Evolutionary conservation across 176 grass and related monocot species (phyloP), one percentile per base, ranked within the genome.

Genomic region (Saccharum spontaneum): DNA sequence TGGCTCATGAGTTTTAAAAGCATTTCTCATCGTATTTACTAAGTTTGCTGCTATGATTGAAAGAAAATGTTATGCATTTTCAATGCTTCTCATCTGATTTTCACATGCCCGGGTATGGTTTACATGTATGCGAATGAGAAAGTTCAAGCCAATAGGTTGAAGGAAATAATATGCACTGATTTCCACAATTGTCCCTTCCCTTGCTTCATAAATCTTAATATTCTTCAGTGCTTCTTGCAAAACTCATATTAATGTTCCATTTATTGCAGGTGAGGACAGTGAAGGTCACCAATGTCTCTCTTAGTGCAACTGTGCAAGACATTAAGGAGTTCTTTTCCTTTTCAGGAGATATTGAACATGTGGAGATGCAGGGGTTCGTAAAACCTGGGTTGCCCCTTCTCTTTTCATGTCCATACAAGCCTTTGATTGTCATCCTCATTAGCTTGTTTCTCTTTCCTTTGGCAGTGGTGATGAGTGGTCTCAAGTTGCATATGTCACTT

Each of bases 401-500:
- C n/a, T 60, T 73, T 78, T 54, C 67, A 37, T 61, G 18, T 40
- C 37, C 4, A 45, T 39, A 46, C 61, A 49, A 23, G 28, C 16
- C 34, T 67, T 83, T 79, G 7, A 60, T 3, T 75, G 14, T 3
- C 80, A 43, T 75, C 23, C 50, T 75, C 49, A 84, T 43, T n/a
- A 20, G 4, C 45, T 74, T 38, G 23, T 61, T 80, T 43, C 26
- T 45, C 37, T 37, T 85, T 69, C 2, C 15, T 18, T 64, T 79
- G 52, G 18, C 79, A 98, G 96, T 71, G 96, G 87, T 10, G 96
- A 98, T 79, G 93, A 95, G 63, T 98, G 93, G 91, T 96, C 93
- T 66, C 97, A 99, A 81, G 81, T 99, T 90, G 97, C 97, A 84
- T 96, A 91, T 89, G 97, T 99, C 26, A 96, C 97, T 70, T 99